Conservation (phyloP, 257 asterid genomes). For the Solanum paucissectum region DNA sequence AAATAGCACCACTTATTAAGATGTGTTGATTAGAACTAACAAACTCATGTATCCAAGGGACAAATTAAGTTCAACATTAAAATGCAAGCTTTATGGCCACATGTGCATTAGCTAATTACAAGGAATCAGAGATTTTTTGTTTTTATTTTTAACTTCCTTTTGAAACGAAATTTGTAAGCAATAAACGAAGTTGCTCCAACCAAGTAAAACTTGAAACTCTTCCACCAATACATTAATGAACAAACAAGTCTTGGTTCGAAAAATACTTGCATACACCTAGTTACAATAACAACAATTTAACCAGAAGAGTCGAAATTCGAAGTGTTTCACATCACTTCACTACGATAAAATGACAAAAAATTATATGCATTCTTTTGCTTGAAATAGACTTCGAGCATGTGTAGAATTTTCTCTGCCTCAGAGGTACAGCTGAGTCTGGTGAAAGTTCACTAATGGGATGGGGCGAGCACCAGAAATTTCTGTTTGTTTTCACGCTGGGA, state of each 20-base stretch:
- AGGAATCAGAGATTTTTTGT: not conserved
- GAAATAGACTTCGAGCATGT: not conserved
- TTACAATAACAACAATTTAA: not conserved
- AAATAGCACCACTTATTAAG: not conserved
- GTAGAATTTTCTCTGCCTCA: not conserved
- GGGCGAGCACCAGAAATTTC: not conserved
- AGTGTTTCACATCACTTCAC: not conserved
- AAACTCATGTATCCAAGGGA: not conserved
- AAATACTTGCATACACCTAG: not conserved
- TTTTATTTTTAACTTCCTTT: not conserved
- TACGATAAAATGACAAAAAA: not conserved
- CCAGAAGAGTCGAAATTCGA: not conserved
- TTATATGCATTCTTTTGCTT: not conserved
- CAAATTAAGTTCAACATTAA: not conserved
- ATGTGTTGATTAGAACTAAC: not conserved
- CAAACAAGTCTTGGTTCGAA: not conserved
- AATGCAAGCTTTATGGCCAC: not conserved
- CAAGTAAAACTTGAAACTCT: not conserved
- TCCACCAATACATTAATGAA: not conserved
- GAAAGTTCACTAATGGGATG: constrained; percentile 10
- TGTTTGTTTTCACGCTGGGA: not conserved
- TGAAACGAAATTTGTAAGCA: not conserved
- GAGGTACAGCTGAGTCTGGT: not conserved
- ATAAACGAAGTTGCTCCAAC: not conserved
- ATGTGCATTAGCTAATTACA: not conserved